A percentile compares a stretch with the other conserved stretches of the same genome.
Evolutionary conservation across 1,284 basidiomycete species (phyloP).

Genomic region (Rhodotorula mucilaginosa): DNA sequence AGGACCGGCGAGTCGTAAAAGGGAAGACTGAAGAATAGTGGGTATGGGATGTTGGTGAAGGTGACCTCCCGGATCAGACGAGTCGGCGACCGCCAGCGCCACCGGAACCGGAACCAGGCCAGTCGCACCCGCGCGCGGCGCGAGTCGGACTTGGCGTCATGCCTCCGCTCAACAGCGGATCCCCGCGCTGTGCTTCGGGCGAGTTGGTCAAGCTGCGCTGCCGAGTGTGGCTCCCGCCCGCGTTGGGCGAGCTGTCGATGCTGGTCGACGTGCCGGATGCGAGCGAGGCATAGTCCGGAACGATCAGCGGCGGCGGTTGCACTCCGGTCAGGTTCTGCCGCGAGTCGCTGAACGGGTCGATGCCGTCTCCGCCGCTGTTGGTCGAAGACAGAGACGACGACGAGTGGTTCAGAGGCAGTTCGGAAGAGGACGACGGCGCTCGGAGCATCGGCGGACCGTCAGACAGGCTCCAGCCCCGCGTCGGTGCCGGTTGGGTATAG

Average conservation of each 20-base stretch:
- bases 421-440: slow-evolving; percentile 17
- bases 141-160: slow-evolving; percentile 10
- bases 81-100: neutral
- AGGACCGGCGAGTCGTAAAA: neutral
- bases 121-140: neutral
- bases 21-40: neutral
- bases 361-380: neutral
- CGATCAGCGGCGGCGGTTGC: slow-evolving; percentile 7
- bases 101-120: neutral
- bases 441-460: slow-evolving; percentile 15
- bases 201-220: slow-evolving; percentile 7
- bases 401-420: slow-evolving; percentile 1
- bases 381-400: slow-evolving; percentile 20
- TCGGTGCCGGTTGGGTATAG: neutral
- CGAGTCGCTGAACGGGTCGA: slow-evolving; percentile 12
- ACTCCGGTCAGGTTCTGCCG: no score
- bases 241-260: neutral
- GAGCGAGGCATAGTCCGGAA: slow-evolving; percentile 3
- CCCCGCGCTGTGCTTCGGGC: neutral
- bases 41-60: neutral
- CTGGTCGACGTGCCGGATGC: slow-evolving; percentile 4
- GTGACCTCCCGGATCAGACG: neutral
- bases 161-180: neutral
- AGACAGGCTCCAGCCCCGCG: slow-evolving; percentile 29
- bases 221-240: neutral